Conservation (phyloP, 2,329 filamentous ascomycete genomes). For the Stemphylium beticola region DNA sequence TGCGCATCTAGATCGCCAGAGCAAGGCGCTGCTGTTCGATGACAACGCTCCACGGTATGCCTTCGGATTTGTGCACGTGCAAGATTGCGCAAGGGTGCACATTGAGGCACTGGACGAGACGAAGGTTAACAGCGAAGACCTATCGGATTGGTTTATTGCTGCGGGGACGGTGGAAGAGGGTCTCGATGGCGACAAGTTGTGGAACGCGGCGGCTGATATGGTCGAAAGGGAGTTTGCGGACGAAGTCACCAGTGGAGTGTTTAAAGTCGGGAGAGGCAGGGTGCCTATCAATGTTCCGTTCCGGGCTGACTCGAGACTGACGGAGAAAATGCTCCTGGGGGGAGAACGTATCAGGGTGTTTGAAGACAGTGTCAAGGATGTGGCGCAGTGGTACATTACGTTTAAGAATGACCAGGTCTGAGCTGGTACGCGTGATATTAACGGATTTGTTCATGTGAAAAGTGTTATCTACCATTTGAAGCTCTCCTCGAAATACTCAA, state of each 20-base stretch:
- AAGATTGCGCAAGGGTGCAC: slow-evolving; percentile 42
- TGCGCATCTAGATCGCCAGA: slow-evolving; percentile 41
- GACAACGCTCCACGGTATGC: slow-evolving; percentile 37
- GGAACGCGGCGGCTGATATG: slow-evolving; percentile 30
- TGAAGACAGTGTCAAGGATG: slow-evolving; percentile 34
- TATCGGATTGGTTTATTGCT: slow-evolving; percentile 40
- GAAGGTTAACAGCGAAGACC: slow-evolving; percentile 17
- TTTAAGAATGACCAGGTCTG: slow-evolving; percentile 1
- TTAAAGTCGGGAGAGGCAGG: slow-evolving; percentile 33
- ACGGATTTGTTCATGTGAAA: too few species aligned
- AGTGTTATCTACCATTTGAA: slow-evolving; percentile 50
- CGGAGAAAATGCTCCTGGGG: slow-evolving; percentile 31
- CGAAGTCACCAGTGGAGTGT: slow-evolving; percentile 24
- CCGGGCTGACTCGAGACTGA: slow-evolving; percentile 35
- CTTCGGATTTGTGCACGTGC: slow-evolving; percentile 45
- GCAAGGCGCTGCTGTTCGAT: slow-evolving; percentile 40
- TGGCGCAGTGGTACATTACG: slow-evolving; percentile 37
- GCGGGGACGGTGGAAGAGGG: slow-evolving; percentile 31
- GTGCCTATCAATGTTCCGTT: slow-evolving; percentile 42
- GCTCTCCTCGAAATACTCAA: slow-evolving; percentile 57
- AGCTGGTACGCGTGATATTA: too few species aligned
- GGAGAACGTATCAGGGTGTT: slow-evolving; percentile 27
- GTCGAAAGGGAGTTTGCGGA: slow-evolving; percentile 26
- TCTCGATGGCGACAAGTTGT: slow-evolving; percentile 23
- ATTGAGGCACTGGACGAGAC: slow-evolving; percentile 36